Conservation (phyloP, 352 stramenopile genomes). For the Globisporangium abappressorium region DNA sequence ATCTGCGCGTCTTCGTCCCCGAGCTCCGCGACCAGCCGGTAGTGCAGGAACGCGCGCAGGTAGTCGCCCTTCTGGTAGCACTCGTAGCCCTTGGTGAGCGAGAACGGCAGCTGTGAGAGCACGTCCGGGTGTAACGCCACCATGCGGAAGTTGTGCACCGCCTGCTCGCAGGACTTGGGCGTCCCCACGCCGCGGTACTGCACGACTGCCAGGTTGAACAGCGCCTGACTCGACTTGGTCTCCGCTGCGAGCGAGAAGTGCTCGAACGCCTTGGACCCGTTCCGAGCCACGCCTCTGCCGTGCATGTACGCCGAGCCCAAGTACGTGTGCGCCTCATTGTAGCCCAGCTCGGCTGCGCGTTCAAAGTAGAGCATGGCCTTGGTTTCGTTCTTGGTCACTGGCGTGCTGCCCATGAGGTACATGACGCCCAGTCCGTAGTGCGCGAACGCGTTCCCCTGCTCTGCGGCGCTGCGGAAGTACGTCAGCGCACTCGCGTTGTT, state of each 20-base stretch:
- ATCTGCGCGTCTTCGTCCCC: slow-evolving; percentile 61
- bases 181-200: slow-evolving; percentile 62
- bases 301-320: slow-evolving; percentile 65
- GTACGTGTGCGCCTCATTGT: slow-evolving; percentile 66
- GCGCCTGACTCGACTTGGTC: slow-evolving; percentile 44
- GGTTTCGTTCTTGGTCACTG: slow-evolving; percentile 57
- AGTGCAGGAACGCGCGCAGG: slow-evolving; percentile 65
- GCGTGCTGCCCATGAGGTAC: slow-evolving; percentile 44
- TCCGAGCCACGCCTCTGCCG: slow-evolving; percentile 44
- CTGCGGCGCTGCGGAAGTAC: slow-evolving; percentile 58
- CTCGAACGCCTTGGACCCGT: slow-evolving; percentile 46
- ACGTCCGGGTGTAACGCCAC: slow-evolving; percentile 57
- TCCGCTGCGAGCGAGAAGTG: slow-evolving; percentile 59
- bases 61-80: slow-evolving; percentile 63
- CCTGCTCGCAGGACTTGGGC: slow-evolving; percentile 35
- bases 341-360: slow-evolving; percentile 50
- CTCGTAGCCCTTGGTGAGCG: slow-evolving; percentile 61
- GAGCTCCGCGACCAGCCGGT: slow-evolving; percentile 55
- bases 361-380: slow-evolving; percentile 58
- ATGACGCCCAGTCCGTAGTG: slow-evolving; percentile 64
- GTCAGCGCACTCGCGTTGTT: slow-evolving; percentile 55
- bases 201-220: slow-evolving; percentile 79
- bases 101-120: slow-evolving; percentile 56
- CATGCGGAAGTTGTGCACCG: slow-evolving; percentile 55
- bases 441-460: slow-evolving; percentile 56